Evolutionary conservation across 441 rosid species (phyloP).

Genomic region (Pelargonium exstipulatum): DNA sequence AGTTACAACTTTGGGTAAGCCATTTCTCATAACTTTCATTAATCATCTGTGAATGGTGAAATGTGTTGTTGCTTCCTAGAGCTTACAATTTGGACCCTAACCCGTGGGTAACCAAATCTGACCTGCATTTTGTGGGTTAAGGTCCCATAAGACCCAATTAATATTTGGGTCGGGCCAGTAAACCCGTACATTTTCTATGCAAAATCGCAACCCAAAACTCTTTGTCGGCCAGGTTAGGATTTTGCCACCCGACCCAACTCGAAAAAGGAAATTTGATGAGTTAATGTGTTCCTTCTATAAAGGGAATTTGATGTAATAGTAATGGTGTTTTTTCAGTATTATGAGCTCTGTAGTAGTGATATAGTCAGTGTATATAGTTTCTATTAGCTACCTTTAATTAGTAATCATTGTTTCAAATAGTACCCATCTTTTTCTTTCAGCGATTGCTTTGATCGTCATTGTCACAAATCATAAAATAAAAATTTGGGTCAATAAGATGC

Average conservation of each 20-base stretch:
- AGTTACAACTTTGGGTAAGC: conserved; percentile 19
- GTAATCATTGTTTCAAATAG: not conserved
- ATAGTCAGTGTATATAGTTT: not conserved
- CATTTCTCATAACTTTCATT: not conserved
- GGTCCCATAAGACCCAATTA: no score
- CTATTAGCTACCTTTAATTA: not conserved
- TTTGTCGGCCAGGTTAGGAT: no score
- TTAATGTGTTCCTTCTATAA: not conserved
- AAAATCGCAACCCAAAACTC: no score
- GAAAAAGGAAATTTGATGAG: not conserved
- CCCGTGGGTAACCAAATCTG: no score
- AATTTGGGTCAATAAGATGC: not conserved
- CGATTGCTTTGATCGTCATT: not conserved
- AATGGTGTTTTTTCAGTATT: not conserved
- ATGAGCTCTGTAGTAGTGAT: not conserved
- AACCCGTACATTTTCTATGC: no score
- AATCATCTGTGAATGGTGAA: not conserved
- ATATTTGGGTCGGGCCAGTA: no score
- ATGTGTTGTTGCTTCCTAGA: not conserved
- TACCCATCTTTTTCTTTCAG: not conserved
- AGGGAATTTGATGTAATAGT: not conserved
- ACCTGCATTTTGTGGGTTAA: no score
- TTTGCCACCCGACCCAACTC: no score
- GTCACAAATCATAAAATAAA: not conserved
- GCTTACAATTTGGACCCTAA: no score